Percentiles rank a stretch among this genome's conserved stretches.
Conservation (phyloP, 768 basidiomycete genomes). For the Tephrocybe sp. region DNA sequence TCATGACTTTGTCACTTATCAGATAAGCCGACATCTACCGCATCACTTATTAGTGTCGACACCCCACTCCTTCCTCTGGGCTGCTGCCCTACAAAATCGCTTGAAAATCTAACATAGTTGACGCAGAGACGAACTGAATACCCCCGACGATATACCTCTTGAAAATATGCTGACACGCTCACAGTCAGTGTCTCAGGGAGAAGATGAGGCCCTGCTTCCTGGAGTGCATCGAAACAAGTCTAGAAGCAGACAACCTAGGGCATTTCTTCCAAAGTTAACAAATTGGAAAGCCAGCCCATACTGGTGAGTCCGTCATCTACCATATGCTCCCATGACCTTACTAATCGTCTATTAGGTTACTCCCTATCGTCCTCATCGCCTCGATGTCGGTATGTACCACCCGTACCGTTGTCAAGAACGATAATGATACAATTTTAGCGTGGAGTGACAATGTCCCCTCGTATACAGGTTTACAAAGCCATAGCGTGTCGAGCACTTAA, state of each 20-base stretch:
- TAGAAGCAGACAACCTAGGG: slow-evolving; percentile 9
- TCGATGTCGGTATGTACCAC: slow-evolving; percentile 57
- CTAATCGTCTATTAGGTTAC: slow-evolving; percentile 46
- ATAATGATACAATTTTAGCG: slow-evolving; percentile 41
- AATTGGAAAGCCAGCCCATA: slow-evolving; percentile 39
- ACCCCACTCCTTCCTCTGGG: not conserved
- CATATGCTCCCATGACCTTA: not conserved
- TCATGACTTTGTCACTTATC: slow-evolving; percentile 11
- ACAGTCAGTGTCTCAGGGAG: not conserved
- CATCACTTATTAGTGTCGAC: not conserved
- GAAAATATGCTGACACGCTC: slow-evolving; percentile 8
- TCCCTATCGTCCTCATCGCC: slow-evolving; percentile 64
- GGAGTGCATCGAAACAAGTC: slow-evolving; percentile 5
- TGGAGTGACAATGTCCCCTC: slow-evolving; percentile 75
- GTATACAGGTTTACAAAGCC: slow-evolving; percentile 77
- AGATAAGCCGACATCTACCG: slow-evolving; percentile 14
- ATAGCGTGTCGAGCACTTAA: slow-evolving; percentile 63
- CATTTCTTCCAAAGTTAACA: slow-evolving; percentile 15
- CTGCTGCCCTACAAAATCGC: not conserved
- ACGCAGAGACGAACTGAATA: slow-evolving; percentile 4
- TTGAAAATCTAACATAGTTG: too few relatives aligned
- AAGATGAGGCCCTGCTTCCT: slow-evolving; percentile 20
- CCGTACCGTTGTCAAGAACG: not conserved
- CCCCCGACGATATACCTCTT: slow-evolving; percentile 2
- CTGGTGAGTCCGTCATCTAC: slow-evolving; percentile 31